Evolutionary conservation across 805 yeast species (phyloP), one percentile per base, ranked within the genome.

Genomic region (Saccharomycopsis schoenii): DNA sequence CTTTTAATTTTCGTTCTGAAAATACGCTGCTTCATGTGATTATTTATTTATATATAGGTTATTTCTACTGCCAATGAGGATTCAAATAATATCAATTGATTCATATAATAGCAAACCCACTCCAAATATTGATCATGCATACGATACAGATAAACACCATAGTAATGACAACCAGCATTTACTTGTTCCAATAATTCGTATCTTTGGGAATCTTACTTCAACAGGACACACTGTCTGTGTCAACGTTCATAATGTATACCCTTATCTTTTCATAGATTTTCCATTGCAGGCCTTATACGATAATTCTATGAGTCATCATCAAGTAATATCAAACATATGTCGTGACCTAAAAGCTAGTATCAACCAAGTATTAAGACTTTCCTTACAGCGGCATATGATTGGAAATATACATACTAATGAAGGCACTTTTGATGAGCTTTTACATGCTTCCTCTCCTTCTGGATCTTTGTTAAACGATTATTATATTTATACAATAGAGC

Each of bases 211-310:
- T 12, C 25, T 65, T 86, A 47, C 29, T 0, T 77, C 81, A 0
- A 76, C 84, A 0, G 88, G 90, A 0, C 83, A 82, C 65, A 80
- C 82, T 36, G 77, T 79, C 11, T 66, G 81, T 14, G 80, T 87
- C 0, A 97, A 94, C 70, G 74, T 94, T 10, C 98, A 92, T 73
- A 92, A 93, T 47, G 81, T 82, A 19, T 89, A 79, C 65, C 99
- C 98, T 0, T 94, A 93, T 68, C 66, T 93, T 1, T 91, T 80
- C 68, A 75, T 92, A 1, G 83, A 81, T 76, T 74, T 52, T 86
- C 84, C 42, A 39, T 61, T 47, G n/a, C 52, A 47, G 12, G 52
- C 52, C 9, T 47, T 47, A 10, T 47, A 47, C 15, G 34, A 24
- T 24, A 21, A 25, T 15, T 47, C 36, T 21, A 15, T 47, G 34